These are phyloP conservation scores for Tieghemiomyces parasiticus DNA, from an alignment of 192 early-diverging fungal genomes.

Conservation along the genomic window DNA sequence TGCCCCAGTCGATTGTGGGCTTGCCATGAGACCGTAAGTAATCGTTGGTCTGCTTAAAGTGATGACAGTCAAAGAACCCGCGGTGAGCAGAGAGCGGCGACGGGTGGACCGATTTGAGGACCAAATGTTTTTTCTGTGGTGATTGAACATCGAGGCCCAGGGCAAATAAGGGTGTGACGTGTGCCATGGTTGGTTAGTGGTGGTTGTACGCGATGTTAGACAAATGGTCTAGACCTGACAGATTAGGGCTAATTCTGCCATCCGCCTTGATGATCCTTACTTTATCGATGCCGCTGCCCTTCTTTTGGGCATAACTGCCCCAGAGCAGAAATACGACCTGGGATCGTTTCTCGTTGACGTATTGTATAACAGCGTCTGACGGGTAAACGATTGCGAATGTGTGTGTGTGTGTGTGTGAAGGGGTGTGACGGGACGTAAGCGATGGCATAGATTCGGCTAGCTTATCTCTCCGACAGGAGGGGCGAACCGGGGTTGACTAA, in stretches of 20 bases:
- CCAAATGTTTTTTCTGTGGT: constrained; percentile 51
- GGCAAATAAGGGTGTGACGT: no score
- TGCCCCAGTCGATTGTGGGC: constrained; percentile 50
- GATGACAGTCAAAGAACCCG: constrained; percentile 76
- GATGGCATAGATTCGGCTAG: no score
- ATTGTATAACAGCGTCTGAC: constrained; percentile 54
- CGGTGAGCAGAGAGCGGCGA: constrained; percentile 72
- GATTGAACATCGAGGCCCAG: background rate
- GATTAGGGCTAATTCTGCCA: background rate
- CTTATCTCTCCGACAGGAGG: no score
- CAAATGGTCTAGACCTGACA: background rate
- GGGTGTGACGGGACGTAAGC: no score
- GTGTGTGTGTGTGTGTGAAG: no score
- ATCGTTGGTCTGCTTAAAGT: constrained; percentile 79
- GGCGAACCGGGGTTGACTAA: no score
- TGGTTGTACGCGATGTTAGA: no score
- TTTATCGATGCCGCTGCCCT: constrained; percentile 53
- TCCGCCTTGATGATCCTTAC: constrained; percentile 6
- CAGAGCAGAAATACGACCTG: constrained; percentile 89
- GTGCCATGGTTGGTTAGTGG: no score
- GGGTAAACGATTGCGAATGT: no score
- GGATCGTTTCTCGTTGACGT: constrained; percentile 39
- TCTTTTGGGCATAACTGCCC: constrained; percentile 82
- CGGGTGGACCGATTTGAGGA: constrained; percentile 79
- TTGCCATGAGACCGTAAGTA: constrained; percentile 50